Evolutionary conservation across 2,329 filamentous ascomycete species (phyloP).

Genomic region (Phyllosticta citrichinensis): DNA sequence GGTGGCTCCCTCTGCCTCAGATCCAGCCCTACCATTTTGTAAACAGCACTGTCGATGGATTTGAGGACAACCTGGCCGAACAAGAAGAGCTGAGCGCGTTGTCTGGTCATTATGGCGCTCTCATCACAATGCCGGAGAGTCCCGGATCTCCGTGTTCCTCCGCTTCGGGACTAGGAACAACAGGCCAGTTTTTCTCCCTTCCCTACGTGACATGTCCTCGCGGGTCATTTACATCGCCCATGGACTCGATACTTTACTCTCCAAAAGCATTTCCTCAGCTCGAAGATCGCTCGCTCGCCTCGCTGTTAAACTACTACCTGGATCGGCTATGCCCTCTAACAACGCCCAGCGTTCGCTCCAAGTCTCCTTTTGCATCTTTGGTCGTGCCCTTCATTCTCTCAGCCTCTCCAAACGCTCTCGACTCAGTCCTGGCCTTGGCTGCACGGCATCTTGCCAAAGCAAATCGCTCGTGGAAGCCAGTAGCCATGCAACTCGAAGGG

Average conservation of each 20-base stretch:
- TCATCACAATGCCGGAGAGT: neutral
- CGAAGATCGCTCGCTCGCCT: conserved; percentile 19
- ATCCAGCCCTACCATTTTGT: conserved; percentile 16
- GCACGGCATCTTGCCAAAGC: conserved; percentile 29
- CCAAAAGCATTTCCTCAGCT: conserved; percentile 19
- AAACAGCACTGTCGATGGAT: conserved; percentile 13
- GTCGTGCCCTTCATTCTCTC: conserved; percentile 31
- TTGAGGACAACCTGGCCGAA: conserved; percentile 8
- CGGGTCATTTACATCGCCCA: conserved; percentile 14
- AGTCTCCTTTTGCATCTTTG: conserved; percentile 31
- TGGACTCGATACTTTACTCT: conserved; percentile 11
- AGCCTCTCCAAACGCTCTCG: conserved; percentile 28
- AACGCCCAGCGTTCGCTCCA: conserved; percentile 24
- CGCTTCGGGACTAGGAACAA: neutral
- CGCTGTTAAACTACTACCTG: conserved; percentile 32
- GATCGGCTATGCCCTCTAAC: conserved; percentile 32
- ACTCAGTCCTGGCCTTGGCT: conserved; percentile 29
- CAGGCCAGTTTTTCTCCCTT: neutral
- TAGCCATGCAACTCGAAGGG: conserved; percentile 29
- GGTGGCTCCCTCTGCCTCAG: conserved; percentile 15
- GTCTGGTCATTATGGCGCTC: neutral
- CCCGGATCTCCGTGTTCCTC: conserved; percentile 4
- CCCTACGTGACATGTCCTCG: neutral
- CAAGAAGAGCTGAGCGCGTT: conserved; percentile 3
- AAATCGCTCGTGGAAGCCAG: conserved; percentile 21